A percentile compares a stretch with the other conserved stretches of the same genome.
These are phyloP conservation scores for Magnolia officinalis DNA, from an alignment of 164 flowering plant species.

Conservation along the genomic window DNA sequence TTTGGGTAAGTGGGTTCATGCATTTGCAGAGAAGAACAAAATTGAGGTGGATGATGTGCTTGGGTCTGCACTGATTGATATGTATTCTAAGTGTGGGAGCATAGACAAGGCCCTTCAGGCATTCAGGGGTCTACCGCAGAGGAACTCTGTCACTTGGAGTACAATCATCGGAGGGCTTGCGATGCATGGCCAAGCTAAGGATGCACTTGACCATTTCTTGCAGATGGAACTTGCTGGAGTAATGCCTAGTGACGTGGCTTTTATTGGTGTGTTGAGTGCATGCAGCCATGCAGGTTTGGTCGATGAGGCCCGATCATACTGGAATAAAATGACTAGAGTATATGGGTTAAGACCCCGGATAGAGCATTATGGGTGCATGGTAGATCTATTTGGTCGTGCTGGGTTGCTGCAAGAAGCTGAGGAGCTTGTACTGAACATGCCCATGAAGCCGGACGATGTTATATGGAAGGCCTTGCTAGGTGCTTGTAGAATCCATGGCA, in stretches of 20 bases:
- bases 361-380: slow-evolving; percentile 70
- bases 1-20: slow-evolving; percentile 57
- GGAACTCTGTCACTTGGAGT: slow-evolving; percentile 50
- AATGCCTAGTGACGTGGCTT: slow-evolving; percentile 42
- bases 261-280: slow-evolving; percentile 43
- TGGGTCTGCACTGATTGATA: slow-evolving; percentile 60
- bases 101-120: slow-evolving; percentile 52
- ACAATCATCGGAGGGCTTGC: slow-evolving; percentile 54
- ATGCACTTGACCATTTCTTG: slow-evolving; percentile 35
- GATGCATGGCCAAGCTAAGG: slow-evolving; percentile 48
- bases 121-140: slow-evolving; percentile 33
- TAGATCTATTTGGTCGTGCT: slow-evolving; percentile 64
- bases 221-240: slow-evolving; percentile 41
- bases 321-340: slow-evolving; percentile 39
- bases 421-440: slow-evolving; percentile 48
- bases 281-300: slow-evolving; percentile 70
- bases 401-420: slow-evolving; percentile 54
- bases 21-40: slow-evolving; percentile 40
- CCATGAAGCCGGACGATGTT: slow-evolving; percentile 48
- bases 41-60: slow-evolving; percentile 51
- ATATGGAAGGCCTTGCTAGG: slow-evolving; percentile 57
- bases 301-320: slow-evolving; percentile 35
- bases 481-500: slow-evolving; percentile 54
- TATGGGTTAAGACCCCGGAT: slow-evolving; percentile 43
- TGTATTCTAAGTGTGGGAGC: slow-evolving; percentile 64